phyloP scores from a whole-genome alignment of 257 asterid species.

The Fraxinus cuspidata region DNA sequence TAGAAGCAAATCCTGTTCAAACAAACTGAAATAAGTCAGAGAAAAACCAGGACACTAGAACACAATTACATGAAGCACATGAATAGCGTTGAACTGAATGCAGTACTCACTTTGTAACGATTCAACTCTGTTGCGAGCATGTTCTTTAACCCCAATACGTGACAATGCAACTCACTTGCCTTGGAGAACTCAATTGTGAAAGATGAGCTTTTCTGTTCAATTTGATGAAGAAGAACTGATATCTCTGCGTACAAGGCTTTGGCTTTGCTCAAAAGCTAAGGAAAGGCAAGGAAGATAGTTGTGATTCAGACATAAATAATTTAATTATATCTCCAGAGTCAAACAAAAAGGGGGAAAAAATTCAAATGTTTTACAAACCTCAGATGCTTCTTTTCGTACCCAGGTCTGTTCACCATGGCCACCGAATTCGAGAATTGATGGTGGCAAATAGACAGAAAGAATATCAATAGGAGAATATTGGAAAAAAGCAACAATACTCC shows the following conservation, averaged over 20 bases:
- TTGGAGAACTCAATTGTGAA: constrained; percentile 50
- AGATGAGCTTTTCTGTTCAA: constrained; percentile 49
- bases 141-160: constrained; percentile 54
- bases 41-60: constrained; percentile 6
- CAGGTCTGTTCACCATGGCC: constrained; percentile 61
- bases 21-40: constrained; percentile 13
- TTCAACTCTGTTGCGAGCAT: constrained; percentile 56
- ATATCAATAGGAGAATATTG: constrained; percentile 83
- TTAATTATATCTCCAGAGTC: neutral
- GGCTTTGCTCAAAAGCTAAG: constrained; percentile 71
- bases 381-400: constrained; percentile 67
- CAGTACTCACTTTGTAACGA: constrained; percentile 55
- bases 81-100: neutral
- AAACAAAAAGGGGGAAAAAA: neutral
- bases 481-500: constrained; percentile 87
- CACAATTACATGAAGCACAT: neutral
- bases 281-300: constrained; percentile 26
- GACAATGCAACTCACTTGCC: constrained; percentile 49
- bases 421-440: constrained; percentile 70
- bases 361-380: constrained; percentile 47
- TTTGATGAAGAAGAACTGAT: constrained; percentile 51
- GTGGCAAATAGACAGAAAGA: constrained; percentile 80
- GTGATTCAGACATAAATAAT: constrained; percentile 6
- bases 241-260: constrained; percentile 65
- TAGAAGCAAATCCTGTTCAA: constrained; percentile 57